Percentiles rank a stretch among this genome's conserved stretches.
These are phyloP conservation scores for Xylariomycetidae sp. DNA, from an alignment of 2,329 filamentous ascomycete genomes.

Conservation along the genomic window DNA sequence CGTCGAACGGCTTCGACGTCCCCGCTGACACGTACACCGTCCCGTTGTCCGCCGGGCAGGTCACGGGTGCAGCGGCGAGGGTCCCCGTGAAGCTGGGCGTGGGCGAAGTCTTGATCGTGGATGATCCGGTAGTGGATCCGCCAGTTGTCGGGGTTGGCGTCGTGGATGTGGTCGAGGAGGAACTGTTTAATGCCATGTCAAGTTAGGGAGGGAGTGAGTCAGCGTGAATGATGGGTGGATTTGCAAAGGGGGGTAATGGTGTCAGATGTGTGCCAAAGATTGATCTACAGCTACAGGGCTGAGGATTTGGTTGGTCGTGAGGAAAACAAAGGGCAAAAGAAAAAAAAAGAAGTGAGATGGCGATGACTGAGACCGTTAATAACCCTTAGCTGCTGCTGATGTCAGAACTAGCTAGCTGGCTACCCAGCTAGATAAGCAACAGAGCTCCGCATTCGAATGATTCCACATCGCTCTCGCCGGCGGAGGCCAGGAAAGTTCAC, in stretches of 20 bases:
- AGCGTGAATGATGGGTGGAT: background rate
- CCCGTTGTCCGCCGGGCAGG: conserved; percentile 16
- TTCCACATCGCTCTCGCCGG: too few species aligned
- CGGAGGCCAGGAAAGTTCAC: too few species aligned
- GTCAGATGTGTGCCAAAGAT: too few species aligned
- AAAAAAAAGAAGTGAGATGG: too few species aligned
- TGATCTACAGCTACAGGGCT: too few species aligned
- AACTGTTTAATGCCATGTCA: conserved; percentile 1
- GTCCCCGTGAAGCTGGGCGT: conserved; percentile 15
- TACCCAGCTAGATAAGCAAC: too few species aligned
- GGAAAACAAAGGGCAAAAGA: too few species aligned
- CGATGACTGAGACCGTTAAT: too few species aligned
- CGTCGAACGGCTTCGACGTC: conserved; percentile 16
- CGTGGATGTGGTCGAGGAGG: conserved; percentile 3
- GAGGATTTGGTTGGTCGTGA: too few species aligned
- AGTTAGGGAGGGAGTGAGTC: background rate
- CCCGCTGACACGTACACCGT: conserved; percentile 14
- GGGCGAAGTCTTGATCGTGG: conserved; percentile 7
- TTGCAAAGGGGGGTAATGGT: background rate
- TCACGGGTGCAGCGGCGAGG: conserved; percentile 6
- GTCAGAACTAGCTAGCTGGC: too few species aligned
- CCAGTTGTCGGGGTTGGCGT: conserved; percentile 6
- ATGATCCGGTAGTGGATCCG: conserved; percentile 4
- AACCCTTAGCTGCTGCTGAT: too few species aligned
- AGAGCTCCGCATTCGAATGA: too few species aligned